Percentiles rank a stretch among this genome's conserved stretches.
phyloP scores from a whole-genome alignment of 2,329 filamentous ascomycete genomes.

The Talaromyces funiculosus region DNA sequence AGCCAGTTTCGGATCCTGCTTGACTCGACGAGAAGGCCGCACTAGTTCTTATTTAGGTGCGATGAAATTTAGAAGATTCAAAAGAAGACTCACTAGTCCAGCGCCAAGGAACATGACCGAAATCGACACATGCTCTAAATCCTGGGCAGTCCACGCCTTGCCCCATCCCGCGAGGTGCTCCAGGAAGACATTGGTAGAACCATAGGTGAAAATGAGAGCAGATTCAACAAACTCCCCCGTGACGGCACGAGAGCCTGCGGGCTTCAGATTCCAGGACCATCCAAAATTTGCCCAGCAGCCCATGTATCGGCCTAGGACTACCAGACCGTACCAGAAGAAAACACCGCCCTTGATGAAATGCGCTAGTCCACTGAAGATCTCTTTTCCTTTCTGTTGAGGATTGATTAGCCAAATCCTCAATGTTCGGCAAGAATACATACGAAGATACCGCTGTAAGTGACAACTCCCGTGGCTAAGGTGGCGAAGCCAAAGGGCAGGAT shows the following conservation, averaged over 20 bases:
- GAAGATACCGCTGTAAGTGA: constrained; percentile 77
- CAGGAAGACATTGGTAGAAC: constrained; percentile 82
- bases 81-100: constrained; percentile 68
- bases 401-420: constrained; percentile 3
- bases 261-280: constrained; percentile 92
- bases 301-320: constrained; percentile 84
- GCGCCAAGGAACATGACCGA: constrained; percentile 91
- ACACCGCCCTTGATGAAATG: constrained; percentile 93
- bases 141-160: constrained; percentile 65
- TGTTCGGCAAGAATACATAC: constrained; percentile 50
- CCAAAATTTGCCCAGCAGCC: constrained; percentile 85
- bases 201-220: constrained; percentile 83
- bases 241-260: constrained; percentile 60
- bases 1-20: constrained; percentile 55
- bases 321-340: constrained; percentile 86
- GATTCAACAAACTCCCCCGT: constrained; percentile 88
- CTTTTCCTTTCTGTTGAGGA: constrained; percentile 54
- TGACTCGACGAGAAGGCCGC: constrained; percentile 82
- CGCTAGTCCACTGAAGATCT: constrained; percentile 77
- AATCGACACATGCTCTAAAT: constrained; percentile 89
- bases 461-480: constrained; percentile 63
- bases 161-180: constrained; percentile 77
- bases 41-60: constrained; percentile 41
- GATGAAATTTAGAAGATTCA: background rate
- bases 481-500: constrained; percentile 75